Evolutionary conservation across 345 rosid genomes (phyloP).

Genomic region (Corymbia maculata): DNA sequence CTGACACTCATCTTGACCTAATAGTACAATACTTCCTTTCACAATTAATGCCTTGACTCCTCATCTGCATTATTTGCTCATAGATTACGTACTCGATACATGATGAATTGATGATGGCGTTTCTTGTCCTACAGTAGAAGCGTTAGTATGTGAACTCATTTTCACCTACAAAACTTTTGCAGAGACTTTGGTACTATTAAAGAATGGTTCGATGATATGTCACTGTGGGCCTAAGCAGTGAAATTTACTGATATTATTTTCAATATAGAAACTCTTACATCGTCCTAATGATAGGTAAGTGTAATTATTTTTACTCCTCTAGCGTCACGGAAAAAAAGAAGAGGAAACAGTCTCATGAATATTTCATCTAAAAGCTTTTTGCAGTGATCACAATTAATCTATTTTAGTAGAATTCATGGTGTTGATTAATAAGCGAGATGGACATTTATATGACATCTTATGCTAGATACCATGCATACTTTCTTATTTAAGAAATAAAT

Average conservation of each 20-base stretch:
- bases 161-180: not conserved
- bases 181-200: not conserved
- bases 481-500: not conserved
- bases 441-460: not conserved
- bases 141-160: not conserved
- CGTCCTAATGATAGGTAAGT: not conserved
- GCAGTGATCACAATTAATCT: not conserved
- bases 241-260: not conserved
- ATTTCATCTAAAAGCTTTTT: not conserved
- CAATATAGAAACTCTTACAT: too few relatives aligned
- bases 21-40: not conserved
- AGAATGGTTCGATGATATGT: not conserved
- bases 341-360: not conserved
- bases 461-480: not conserved
- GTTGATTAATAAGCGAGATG: not conserved
- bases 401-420: not conserved
- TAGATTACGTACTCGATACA: not conserved
- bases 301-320: too few relatives aligned
- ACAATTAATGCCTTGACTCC: not conserved
- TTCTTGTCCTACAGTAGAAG: not conserved
- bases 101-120: not conserved
- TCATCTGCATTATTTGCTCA: not conserved
- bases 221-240: not conserved
- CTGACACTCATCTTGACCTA: not conserved
- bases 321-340: not conserved